Conservation (phyloP, 805 yeast species). For the Yamadazyma akitaensis region DNA sequence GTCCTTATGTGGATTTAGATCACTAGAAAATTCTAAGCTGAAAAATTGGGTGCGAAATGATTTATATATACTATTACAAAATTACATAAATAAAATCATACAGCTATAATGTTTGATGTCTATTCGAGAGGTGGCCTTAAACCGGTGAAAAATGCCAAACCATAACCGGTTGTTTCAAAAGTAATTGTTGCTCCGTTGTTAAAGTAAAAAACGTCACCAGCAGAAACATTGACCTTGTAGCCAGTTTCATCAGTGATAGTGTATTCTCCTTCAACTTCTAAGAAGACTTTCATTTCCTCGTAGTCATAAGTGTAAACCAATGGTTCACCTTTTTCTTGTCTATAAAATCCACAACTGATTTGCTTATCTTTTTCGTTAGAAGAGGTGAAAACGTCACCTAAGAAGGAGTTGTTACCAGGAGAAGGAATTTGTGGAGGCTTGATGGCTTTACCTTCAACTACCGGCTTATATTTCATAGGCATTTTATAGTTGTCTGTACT, state of each 20-base stretch:
- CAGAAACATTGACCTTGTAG: slow-evolving; percentile 49
- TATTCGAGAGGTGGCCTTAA: slow-evolving; percentile 43
- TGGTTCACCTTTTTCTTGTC: slow-evolving; percentile 65
- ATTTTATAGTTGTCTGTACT: slow-evolving; percentile 24
- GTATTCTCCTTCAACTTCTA: slow-evolving; percentile 67
- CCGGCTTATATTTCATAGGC: slow-evolving; percentile 56
- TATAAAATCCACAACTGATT: slow-evolving; percentile 66
- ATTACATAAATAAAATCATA: not conserved
- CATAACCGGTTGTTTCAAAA: slow-evolving; percentile 59
- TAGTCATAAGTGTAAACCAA: slow-evolving; percentile 61
- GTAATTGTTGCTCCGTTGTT: slow-evolving; percentile 65
- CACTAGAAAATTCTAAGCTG: not conserved
- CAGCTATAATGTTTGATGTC: not conserved
- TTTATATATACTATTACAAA: not conserved
- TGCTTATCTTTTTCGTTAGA: slow-evolving; percentile 59
- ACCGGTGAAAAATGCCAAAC: slow-evolving; percentile 60
- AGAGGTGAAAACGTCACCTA: slow-evolving; percentile 63
- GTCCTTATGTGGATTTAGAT: not conserved
- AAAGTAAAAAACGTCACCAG: slow-evolving; percentile 68
- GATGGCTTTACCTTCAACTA: slow-evolving; percentile 49
- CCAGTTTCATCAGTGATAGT: slow-evolving; percentile 63
- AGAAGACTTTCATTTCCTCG: slow-evolving; percentile 68
- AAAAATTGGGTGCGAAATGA: not conserved
- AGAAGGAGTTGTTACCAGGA: slow-evolving; percentile 65
- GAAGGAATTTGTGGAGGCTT: slow-evolving; percentile 60